Percentiles rank a stretch among this genome's conserved stretches.
Evolutionary conservation across 495 filamentous ascomycete species (phyloP).

Genomic region (Tuber indicum): DNA sequence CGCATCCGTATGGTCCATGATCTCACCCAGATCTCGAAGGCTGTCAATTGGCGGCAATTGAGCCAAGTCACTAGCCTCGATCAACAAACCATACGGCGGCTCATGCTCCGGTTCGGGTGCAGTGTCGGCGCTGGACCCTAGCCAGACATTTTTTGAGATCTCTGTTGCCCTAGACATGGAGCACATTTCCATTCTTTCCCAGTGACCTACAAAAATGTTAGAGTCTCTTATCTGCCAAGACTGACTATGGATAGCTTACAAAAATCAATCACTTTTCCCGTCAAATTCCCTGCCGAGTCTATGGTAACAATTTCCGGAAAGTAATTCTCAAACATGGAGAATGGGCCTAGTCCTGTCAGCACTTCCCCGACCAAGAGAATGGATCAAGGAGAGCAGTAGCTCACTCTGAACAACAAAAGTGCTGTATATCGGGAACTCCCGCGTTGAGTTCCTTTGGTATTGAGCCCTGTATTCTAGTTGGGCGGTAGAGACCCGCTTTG

Average conservation of each 20-base stretch:
- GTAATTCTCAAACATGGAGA: slow-evolving; percentile 66
- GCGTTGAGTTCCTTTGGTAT: slow-evolving; percentile 47
- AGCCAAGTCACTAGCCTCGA: slow-evolving; percentile 82
- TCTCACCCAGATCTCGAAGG: slow-evolving; percentile 55
- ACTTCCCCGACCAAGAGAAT: slow-evolving; percentile 25
- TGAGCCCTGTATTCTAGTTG: slow-evolving; percentile 67
- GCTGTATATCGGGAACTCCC: slow-evolving; percentile 61
- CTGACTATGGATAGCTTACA: slow-evolving; percentile 48
- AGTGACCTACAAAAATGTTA: slow-evolving; percentile 54
- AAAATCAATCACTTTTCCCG: slow-evolving; percentile 80
- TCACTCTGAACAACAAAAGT: slow-evolving; percentile 71
- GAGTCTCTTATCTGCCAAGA: slow-evolving; percentile 5
- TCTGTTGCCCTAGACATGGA: slow-evolving; percentile 83
- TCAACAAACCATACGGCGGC: slow-evolving; percentile 47
- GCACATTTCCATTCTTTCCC: slow-evolving; percentile 87
- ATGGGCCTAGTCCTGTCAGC: slow-evolving; percentile 52
- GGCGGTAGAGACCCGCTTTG: slow-evolving; percentile 64
- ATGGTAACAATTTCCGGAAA: slow-evolving; percentile 64
- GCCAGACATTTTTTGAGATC: slow-evolving; percentile 80
- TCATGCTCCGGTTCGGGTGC: slow-evolving; percentile 41
- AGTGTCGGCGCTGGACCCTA: slow-evolving; percentile 79
- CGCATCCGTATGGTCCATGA: slow-evolving; percentile 49
- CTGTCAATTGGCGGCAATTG: slow-evolving; percentile 53
- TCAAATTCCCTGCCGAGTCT: slow-evolving; percentile 64
- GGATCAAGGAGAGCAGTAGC: slow-evolving; percentile 36